Conservation (phyloP, 768 basidiomycete genomes). For the Mycena rebaudengoi region DNA sequence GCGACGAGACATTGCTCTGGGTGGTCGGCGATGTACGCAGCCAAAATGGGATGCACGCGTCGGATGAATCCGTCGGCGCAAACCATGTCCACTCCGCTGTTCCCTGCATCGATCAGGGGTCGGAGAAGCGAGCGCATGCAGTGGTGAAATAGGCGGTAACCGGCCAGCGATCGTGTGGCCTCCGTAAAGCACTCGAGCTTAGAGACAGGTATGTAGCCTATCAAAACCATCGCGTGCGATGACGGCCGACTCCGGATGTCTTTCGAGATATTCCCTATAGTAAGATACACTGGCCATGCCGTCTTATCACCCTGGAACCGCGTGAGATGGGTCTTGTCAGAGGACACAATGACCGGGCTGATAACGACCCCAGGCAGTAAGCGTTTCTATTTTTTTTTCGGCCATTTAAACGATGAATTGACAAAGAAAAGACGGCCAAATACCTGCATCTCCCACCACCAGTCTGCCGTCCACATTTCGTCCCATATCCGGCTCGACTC, state of each 20-base stretch:
- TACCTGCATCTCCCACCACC: conserved; percentile 5
- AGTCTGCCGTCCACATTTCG: not conserved
- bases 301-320: not conserved
- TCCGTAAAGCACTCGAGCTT: not conserved
- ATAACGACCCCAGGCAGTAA: conserved; percentile 4
- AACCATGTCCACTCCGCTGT: not conserved
- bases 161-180: not conserved
- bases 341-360: not conserved
- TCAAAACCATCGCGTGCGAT: not conserved
- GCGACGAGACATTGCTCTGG: conserved; percentile 1
- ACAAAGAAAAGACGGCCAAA: not conserved
- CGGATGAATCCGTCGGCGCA: not conserved
- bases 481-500: not conserved
- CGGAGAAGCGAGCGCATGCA: conserved; percentile 1
- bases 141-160: not conserved
- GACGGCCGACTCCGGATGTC: not conserved
- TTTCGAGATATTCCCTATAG: not conserved
- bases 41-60: not conserved
- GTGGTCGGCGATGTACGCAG: not conserved
- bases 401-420: not conserved
- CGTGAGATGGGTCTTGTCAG: conserved; percentile 1
- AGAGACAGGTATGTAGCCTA: not conserved
- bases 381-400: not conserved
- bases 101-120: not conserved
- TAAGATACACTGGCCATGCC: not conserved